A percentile compares a stretch with the other conserved stretches of the same genome.
phyloP scores from a whole-genome alignment of 2,329 filamentous ascomycete genomes.

The Trichoderma gracile region DNA sequence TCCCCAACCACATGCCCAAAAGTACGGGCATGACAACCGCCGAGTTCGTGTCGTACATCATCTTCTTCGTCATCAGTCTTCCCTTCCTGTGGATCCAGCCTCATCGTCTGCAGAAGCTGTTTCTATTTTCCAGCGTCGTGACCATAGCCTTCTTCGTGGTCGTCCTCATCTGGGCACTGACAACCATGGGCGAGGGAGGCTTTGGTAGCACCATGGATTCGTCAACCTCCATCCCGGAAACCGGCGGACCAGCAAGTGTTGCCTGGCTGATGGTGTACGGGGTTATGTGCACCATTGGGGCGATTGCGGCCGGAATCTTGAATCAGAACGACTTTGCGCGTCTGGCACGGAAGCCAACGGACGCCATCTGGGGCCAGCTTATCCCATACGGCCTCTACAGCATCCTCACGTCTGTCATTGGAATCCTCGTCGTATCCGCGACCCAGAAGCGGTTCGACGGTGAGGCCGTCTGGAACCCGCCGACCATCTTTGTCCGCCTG shows the following conservation, averaged over 20 bases:
- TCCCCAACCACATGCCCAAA: slow-evolving; percentile 45
- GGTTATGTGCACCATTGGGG: slow-evolving; percentile 41
- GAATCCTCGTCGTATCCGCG: slow-evolving; percentile 45
- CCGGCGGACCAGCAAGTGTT: slow-evolving; percentile 36
- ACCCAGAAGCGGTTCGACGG: slow-evolving; percentile 42
- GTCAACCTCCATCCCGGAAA: slow-evolving; percentile 30
- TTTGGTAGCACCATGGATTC: slow-evolving; percentile 41
- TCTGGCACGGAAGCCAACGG: slow-evolving; percentile 36
- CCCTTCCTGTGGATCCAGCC: slow-evolving; percentile 49
- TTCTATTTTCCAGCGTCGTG: slow-evolving; percentile 43
- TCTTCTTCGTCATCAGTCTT: slow-evolving; percentile 47
- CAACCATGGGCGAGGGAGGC: slow-evolving; percentile 45
- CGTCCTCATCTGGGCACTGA: slow-evolving; percentile 47
- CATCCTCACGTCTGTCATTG: slow-evolving; percentile 41
- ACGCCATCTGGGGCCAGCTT: slow-evolving; percentile 41
- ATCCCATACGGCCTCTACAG: slow-evolving; percentile 42
- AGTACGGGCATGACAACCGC: slow-evolving; percentile 48
- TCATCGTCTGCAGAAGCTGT: slow-evolving; percentile 46
- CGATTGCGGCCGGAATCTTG: slow-evolving; percentile 43
- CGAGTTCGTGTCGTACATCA: slow-evolving; percentile 46
- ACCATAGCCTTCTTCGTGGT: slow-evolving; percentile 46
- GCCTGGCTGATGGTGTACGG: slow-evolving; percentile 43
- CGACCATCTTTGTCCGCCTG: slow-evolving; percentile 39
- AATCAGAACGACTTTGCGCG: slow-evolving; percentile 45
- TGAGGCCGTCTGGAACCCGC: slow-evolving; percentile 43